Percentiles rank a stretch among this genome's conserved stretches.
These are phyloP conservation scores for Chionographis japonica DNA, from an alignment of 106 monocot genomes.

Conservation along the genomic window DNA sequence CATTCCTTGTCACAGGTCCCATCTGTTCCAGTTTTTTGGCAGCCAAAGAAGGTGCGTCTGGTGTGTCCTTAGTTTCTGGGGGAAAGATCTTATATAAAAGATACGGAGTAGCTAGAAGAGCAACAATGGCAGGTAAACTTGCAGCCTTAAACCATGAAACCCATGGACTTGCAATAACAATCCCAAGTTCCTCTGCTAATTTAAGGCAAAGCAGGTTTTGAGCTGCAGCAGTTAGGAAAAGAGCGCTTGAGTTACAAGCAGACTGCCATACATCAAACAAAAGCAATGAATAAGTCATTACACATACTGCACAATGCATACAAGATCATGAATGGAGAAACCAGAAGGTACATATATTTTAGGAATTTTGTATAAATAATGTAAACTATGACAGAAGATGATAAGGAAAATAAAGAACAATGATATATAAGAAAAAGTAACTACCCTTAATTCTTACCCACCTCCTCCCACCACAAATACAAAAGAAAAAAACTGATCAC, in stretches of 20 bases:
- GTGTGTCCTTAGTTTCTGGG: conserved; percentile 38
- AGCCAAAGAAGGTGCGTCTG: conserved; percentile 31
- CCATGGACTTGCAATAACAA: conserved; percentile 33
- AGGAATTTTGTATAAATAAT: too few species aligned
- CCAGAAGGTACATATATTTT: too few species aligned
- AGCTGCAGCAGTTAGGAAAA: conserved; percentile 41
- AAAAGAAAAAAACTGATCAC: too few species aligned
- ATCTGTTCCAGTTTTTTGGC: conserved; percentile 26
- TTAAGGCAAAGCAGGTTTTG: conserved; percentile 44
- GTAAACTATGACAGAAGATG: too few species aligned
- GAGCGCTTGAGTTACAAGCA: conserved; percentile 43
- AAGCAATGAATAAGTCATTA: too few species aligned
- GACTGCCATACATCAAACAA: conserved; percentile 13
- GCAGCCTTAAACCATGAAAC: conserved; percentile 39
- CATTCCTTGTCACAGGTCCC: conserved; percentile 31
- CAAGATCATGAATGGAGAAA: too few species aligned
- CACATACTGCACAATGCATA: too few species aligned
- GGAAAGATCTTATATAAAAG: conserved; percentile 31
- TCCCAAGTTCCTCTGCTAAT: conserved; percentile 33
- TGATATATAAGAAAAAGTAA: too few species aligned
- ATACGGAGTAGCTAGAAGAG: conserved; percentile 36
- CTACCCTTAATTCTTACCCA: too few species aligned
- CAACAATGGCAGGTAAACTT: conserved; percentile 34
- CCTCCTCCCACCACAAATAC: too few species aligned
- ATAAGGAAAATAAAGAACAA: too few species aligned